Evolutionary conservation across 352 stramenopile species (phyloP).

Genomic region (Phytophthora sojae): DNA sequence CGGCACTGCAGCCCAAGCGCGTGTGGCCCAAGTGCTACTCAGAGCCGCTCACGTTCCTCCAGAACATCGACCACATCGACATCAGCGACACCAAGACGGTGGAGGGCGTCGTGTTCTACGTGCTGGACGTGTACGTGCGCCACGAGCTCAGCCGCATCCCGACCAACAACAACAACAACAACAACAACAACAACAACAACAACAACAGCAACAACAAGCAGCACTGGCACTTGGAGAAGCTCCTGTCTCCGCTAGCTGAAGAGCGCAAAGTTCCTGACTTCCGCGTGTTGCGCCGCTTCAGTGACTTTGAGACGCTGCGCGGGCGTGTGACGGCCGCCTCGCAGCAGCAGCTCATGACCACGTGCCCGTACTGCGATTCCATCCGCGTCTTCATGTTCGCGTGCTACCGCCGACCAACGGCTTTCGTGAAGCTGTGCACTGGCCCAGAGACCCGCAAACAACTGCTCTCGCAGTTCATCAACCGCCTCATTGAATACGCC

Average conservation of each 20-base stretch:
- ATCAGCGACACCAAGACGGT: constrained; percentile 42
- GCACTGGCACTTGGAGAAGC: background rate
- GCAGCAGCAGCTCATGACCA: constrained; percentile 28
- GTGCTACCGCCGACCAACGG: constrained; percentile 41
- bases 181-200: constrained; percentile 33
- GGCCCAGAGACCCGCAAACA: constrained; percentile 43
- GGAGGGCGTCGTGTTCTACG: constrained; percentile 53
- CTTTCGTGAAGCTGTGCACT: constrained; percentile 45
- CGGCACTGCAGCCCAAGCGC: constrained; percentile 28
- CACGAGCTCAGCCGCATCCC: constrained; percentile 57
- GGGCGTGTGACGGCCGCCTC: constrained; percentile 29
- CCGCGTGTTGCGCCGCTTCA: constrained; percentile 37
- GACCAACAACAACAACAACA: constrained; percentile 36
- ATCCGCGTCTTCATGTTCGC: constrained; percentile 43
- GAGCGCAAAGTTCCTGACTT: constrained; percentile 30
- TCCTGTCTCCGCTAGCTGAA: background rate
- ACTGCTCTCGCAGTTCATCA: constrained; percentile 51
- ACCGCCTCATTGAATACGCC: constrained; percentile 38
- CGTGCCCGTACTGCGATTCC: constrained; percentile 38
- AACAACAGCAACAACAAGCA: background rate
- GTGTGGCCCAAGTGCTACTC: constrained; percentile 39
- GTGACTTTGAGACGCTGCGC: constrained; percentile 39
- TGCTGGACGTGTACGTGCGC: constrained; percentile 58
- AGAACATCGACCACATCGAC: constrained; percentile 50
- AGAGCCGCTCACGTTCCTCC: constrained; percentile 39